Conservation (phyloP, 2,329 filamentous ascomycete genomes). For the Botrytis tulipae region DNA sequence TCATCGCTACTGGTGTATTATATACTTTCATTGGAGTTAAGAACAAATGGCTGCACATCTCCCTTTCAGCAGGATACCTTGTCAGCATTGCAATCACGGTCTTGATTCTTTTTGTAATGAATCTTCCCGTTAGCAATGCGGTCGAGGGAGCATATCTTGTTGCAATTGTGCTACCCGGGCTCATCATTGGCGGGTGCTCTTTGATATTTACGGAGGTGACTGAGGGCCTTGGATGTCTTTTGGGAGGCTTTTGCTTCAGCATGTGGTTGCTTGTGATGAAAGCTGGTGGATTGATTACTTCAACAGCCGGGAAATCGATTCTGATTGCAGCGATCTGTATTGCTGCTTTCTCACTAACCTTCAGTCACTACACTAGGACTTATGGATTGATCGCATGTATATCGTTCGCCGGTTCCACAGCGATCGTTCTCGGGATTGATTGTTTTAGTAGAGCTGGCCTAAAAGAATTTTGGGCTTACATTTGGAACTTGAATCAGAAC, state of each 20-base stretch:
- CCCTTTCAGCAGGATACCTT: constrained; percentile 74
- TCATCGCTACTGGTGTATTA: constrained; percentile 68
- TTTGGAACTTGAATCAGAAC: constrained; percentile 79
- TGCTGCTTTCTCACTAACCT: constrained; percentile 70
- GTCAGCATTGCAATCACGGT: constrained; percentile 72
- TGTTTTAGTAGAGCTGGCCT: constrained; percentile 86
- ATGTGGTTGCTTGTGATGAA: constrained; percentile 81
- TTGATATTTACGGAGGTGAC: constrained; percentile 82
- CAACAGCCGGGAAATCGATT: constrained; percentile 61
- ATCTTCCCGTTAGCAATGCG: constrained; percentile 67
- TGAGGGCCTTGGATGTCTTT: constrained; percentile 65
- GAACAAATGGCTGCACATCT: constrained; percentile 75
- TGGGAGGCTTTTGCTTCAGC: constrained; percentile 39
- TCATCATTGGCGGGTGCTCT: constrained; percentile 69
- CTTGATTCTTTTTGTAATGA: constrained; percentile 87
- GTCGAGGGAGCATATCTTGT: constrained; percentile 86
- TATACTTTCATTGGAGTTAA: constrained; percentile 81
- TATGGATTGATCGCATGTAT: constrained; percentile 76
- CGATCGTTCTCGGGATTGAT: constrained; percentile 79
- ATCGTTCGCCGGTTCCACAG: constrained; percentile 78
- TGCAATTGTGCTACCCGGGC: constrained; percentile 69
- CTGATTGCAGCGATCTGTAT: constrained; percentile 74
- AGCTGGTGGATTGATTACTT: constrained; percentile 69
- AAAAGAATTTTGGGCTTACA: constrained; percentile 94
- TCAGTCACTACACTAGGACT: constrained; percentile 72